Conservation (phyloP, 768 basidiomycete species). For the Daedaleopsis sinensis region DNA sequence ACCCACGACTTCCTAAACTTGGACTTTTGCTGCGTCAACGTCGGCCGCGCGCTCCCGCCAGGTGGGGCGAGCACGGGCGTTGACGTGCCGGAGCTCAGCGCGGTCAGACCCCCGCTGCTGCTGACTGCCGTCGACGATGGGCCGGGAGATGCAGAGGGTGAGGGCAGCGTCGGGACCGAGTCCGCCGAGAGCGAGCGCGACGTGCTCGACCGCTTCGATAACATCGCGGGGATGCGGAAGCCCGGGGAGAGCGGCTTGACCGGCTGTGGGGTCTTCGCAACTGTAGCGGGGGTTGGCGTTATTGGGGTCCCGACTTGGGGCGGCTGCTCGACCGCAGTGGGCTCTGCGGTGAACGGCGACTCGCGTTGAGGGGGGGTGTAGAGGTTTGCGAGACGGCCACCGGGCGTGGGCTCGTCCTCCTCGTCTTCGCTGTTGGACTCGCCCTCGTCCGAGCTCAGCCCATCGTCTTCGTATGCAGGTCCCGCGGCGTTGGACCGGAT, state of each 20-base stretch:
- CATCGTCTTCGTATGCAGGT: conserved; percentile 74
- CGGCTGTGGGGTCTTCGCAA: conserved; percentile 26
- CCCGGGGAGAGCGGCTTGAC: conserved; percentile 29
- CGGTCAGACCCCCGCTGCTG: conserved; percentile 7
- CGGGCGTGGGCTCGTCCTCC: conserved; percentile 37
- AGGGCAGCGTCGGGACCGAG: conserved; percentile 12
- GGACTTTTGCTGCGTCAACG: conserved; percentile 32
- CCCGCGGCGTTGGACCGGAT: conserved; percentile 61
- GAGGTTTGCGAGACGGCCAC: conserved; percentile 31
- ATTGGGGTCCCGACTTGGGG: conserved; percentile 23
- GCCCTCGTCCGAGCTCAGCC: conserved; percentile 59
- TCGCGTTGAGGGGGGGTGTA: conserved; percentile 13
- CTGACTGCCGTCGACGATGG: conserved; percentile 23
- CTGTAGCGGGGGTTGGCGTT: conserved; percentile 28
- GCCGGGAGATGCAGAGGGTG: neutral
- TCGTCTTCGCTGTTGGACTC: conserved; percentile 40
- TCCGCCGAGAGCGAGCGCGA: conserved; percentile 36
- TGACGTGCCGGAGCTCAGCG: conserved; percentile 21
- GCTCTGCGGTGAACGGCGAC: neutral
- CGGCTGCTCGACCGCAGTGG: conserved; percentile 20
- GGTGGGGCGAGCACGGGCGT: conserved; percentile 26
- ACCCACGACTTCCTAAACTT: conserved; percentile 46
- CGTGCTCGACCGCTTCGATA: conserved; percentile 36
- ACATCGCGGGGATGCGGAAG: conserved; percentile 36
- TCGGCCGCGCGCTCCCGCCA: conserved; percentile 21